These are phyloP conservation scores for Pelargonium nanum DNA, from an alignment of 345 rosid genomes.

Conservation along the genomic window DNA sequence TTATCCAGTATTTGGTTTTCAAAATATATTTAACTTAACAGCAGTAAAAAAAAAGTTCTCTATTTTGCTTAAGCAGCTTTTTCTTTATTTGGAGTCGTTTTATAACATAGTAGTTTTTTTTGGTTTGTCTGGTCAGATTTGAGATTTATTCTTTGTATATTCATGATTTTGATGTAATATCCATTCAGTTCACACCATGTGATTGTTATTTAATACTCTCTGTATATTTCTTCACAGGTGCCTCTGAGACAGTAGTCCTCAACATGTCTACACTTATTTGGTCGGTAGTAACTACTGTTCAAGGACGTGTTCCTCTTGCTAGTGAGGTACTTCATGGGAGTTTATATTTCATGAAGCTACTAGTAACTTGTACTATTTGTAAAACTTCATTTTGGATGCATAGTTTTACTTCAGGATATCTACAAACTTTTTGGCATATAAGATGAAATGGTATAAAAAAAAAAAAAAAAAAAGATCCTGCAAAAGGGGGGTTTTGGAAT, in stretches of 20 bases:
- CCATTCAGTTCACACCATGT: background rate
- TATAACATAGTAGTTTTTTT: too few species aligned
- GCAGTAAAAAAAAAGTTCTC: background rate
- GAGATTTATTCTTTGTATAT: background rate
- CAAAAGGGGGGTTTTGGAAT: background rate
- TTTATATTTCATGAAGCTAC: background rate
- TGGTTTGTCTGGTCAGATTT: background rate
- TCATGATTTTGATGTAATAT: background rate
- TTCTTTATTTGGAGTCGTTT: background rate
- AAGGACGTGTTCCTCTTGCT: constrained; percentile 91
- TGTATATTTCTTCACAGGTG: constrained; percentile 50
- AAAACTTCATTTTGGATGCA: background rate
- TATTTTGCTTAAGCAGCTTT: background rate
- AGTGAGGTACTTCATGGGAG: constrained; percentile 62
- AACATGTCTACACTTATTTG: constrained; percentile 95
- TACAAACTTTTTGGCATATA: background rate
- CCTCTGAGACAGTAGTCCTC: constrained; percentile 76
- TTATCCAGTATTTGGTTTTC: background rate
- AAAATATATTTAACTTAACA: background rate
- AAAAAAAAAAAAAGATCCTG: background rate
- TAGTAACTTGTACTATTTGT: background rate
- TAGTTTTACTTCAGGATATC: background rate
- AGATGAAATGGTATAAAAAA: too few species aligned
- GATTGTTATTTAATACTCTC: constrained; percentile 9
- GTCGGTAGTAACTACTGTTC: constrained; percentile 77